These are phyloP conservation scores for Rhodotorula paludigena DNA, from an alignment of 768 basidiomycete species.

Conservation along the genomic window DNA sequence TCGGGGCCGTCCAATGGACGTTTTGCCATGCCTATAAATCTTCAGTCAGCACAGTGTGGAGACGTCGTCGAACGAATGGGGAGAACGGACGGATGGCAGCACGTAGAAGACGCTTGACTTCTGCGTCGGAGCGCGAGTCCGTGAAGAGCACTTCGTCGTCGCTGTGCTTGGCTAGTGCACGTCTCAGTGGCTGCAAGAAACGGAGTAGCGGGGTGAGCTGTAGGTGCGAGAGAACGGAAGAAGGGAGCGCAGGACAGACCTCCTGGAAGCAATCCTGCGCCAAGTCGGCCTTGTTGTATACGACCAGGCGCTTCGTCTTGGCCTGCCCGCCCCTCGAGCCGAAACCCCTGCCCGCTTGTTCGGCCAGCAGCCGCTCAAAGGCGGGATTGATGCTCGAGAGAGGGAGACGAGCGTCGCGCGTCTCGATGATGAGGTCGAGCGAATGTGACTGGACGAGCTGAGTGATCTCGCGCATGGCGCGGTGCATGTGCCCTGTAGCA, in stretches of 20 bases:
- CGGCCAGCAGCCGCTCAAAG: constrained; percentile 60
- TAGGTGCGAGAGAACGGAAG: too few species aligned
- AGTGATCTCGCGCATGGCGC: constrained; percentile 41
- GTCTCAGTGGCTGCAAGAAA: constrained; percentile 46
- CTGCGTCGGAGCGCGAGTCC: constrained; percentile 46
- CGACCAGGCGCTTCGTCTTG: constrained; percentile 66
- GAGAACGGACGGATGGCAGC: constrained; percentile 46
- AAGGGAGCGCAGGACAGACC: constrained; percentile 51
- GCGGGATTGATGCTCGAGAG: constrained; percentile 87
- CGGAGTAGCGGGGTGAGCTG: background rate
- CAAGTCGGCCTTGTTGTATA: constrained; percentile 88
- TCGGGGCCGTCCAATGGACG: constrained; percentile 32
- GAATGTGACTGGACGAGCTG: constrained; percentile 50
- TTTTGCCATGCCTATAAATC: constrained; percentile 21
- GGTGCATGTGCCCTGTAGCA: constrained; percentile 37
- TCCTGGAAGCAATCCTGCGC: constrained; percentile 82
- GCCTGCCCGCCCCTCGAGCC: constrained; percentile 38
- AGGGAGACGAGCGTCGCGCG: constrained; percentile 85
- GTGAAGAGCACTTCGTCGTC: constrained; percentile 49
- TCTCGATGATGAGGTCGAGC: constrained; percentile 88
- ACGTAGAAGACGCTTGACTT: constrained; percentile 46
- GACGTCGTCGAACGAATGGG: background rate
- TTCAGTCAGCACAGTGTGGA: too few species aligned
- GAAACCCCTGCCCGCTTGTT: constrained; percentile 23
- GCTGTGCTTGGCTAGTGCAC: constrained; percentile 47